Evolutionary conservation across 164 flowering plant species (phyloP).

Genomic region (Litsea cubeba): DNA sequence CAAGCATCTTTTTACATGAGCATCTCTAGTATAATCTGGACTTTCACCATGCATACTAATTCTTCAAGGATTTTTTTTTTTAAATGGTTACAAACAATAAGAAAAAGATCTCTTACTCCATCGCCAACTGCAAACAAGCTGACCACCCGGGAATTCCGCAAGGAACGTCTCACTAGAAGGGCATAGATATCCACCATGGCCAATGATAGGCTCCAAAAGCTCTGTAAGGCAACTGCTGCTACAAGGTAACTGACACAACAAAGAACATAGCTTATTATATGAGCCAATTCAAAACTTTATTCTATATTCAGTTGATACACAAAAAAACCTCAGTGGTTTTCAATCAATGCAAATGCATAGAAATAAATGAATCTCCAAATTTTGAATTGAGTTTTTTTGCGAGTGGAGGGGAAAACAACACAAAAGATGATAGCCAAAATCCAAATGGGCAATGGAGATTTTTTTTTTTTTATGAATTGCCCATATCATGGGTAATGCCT

Average conservation of each 20-base stretch:
- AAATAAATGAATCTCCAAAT: too few species aligned
- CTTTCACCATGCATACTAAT: neutral
- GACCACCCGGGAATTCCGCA: constrained; percentile 42
- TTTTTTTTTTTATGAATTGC: neutral
- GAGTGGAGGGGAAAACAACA: too few species aligned
- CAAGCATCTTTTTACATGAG: too few species aligned
- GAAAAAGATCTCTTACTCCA: constrained; percentile 54
- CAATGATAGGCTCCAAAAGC: constrained; percentile 68
- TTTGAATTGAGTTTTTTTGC: too few species aligned
- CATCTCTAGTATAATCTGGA: too few species aligned
- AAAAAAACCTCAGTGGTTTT: neutral
- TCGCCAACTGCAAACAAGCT: constrained; percentile 61
- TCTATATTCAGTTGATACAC: neutral
- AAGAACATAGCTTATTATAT: constrained; percentile 5
- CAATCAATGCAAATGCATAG: neutral
- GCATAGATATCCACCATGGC: constrained; percentile 64
- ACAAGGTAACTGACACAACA: constrained; percentile 60
- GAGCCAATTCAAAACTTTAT: neutral
- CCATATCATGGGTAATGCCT: neutral
- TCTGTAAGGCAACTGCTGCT: constrained; percentile 62
- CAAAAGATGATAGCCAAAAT: too few species aligned
- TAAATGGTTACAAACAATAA: neutral
- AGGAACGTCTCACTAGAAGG: constrained; percentile 57
- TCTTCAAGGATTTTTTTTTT: neutral
- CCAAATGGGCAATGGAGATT: neutral